These are phyloP conservation scores for Pythium dissotocum DNA, from an alignment of 352 stramenopile genomes.

Conservation along the genomic window DNA sequence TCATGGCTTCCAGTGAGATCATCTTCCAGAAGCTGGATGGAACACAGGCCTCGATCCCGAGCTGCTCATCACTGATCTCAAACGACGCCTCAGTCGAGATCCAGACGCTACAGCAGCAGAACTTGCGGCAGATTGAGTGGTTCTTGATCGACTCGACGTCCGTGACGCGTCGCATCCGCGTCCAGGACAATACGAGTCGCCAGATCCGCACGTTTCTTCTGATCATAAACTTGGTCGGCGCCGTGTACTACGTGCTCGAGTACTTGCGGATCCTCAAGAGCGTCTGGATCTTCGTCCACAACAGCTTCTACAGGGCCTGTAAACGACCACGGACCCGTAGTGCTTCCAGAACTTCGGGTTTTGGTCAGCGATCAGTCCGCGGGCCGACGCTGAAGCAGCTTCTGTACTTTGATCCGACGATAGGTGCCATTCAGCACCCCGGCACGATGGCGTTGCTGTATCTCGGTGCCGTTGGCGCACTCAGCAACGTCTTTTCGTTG, in stretches of 20 bases:
- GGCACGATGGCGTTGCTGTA: slow-evolving; percentile 41
- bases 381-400: neutral
- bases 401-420: slow-evolving; percentile 8
- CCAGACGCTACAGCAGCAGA: slow-evolving; percentile 78
- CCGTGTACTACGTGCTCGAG: slow-evolving; percentile 35
- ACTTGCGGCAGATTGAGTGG: slow-evolving; percentile 88
- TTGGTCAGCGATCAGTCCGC: too few species aligned
- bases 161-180: slow-evolving; percentile 44
- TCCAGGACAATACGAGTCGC: slow-evolving; percentile 90
- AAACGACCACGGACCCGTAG: neutral
- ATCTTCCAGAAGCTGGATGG: slow-evolving; percentile 32
- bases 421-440: slow-evolving; percentile 37
- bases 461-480: slow-evolving; percentile 36
- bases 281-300: slow-evolving; percentile 13
- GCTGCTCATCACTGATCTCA: slow-evolving; percentile 37
- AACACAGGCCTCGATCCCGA: slow-evolving; percentile 20
- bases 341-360: neutral
- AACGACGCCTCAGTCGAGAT: slow-evolving; percentile 17
- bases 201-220: slow-evolving; percentile 94
- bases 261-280: slow-evolving; percentile 33
- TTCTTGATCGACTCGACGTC: slow-evolving; percentile 72
- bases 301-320: neutral
- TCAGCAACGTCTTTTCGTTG: slow-evolving; percentile 50
- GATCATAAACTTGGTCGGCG: slow-evolving; percentile 38
- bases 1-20: slow-evolving; percentile 34